Base-by-base conservation (phyloP, 495 filamentous ascomycete species). In the Hypoxylon rickii region DNA sequence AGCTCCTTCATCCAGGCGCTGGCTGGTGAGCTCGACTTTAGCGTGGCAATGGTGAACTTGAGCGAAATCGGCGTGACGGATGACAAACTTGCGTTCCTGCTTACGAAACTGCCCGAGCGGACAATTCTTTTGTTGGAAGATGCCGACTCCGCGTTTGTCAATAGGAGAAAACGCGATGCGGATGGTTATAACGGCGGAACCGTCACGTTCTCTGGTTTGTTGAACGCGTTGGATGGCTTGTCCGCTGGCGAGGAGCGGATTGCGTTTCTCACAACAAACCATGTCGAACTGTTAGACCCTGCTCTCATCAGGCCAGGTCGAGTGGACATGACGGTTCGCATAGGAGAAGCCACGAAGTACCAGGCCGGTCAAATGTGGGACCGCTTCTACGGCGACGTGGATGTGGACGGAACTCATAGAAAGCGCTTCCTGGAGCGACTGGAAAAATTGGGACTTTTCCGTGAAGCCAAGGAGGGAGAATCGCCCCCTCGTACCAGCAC, bases 1-100 rank as follows among this genome's bases (percentile, higher is more conserved):
- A 96, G 87, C 60, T 95, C 89, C 1, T 97, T 98, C 68, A 95
- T 97, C 42, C 92, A 96, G 73, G 92, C 95, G 2, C 75, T 98
- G 21, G 94, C 94, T 1, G 95, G 92, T 10, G 85, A 92, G 55
- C 72, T 98, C 44, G 89, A 97, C 65, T 97, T 96, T 71, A 89
- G 90, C 61, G 94, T 98, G 60, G 90, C 92, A 36, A 89, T 97
- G 69, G 76, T 98, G 40, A 97, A 97, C 63, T 79, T 98, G 3
- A 96, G 90, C 67, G 90, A 97, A 73, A 83, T 91, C 2, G 94
- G 94, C 8, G 76, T 98, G 37, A 97, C 92, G 13, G 94, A 98
- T 54, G 94, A 98, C 64, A 84, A 91, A 46, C 78, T 98, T 19
- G 91, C 92, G 44, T 86, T 90, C 55, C 83, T 98, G 2, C 76